Evolutionary conservation across 129 eudicot genomes (phyloP), one percentile per base, ranked within the genome.

Genomic region (Glebionis coronaria): DNA sequence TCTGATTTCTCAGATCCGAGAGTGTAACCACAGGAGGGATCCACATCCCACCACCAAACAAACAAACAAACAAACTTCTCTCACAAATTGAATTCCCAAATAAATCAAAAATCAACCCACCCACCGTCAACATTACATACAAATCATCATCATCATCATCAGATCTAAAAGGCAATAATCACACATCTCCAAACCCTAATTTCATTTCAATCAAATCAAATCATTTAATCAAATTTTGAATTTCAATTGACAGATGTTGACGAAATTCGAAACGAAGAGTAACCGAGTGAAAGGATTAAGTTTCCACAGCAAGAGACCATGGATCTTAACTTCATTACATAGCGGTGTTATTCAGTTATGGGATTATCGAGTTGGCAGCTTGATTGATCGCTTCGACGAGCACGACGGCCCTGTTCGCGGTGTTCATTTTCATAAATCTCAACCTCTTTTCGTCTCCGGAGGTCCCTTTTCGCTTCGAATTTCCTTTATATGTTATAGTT

Each of bases 321-420:
- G 76, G 81, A 77, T 77, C 76, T 70, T 77, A 59, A 76, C 81
- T 29, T 70, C 76, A 56, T 76, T 77, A 63, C 81, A 77, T 27
- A 77, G 81, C 64, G 81, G 81, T 56, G 81, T 77, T 44, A 77
- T 77, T 76, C 81, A 77, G 72, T 72, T 77, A 62, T 77, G 81
- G 81, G 81, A 88, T 74, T 88, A 85, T 47, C 79, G 96, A 12
- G 83, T 88, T 85, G 96, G 96, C 46, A 88, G 90, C 19, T 85
- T 88, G 55, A 81, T 88, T 71, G 96, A 89, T 69, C 25, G 25
- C 25, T 23, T 23, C 25, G 93, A 85, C 23, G 96, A 89, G 74
- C 93, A 89, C 35, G 93, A 89, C 56, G 93, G 96, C 18, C 96
- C 96, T 21, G 96, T 88, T 78, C 84, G 96, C 6, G 96, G 92